Evolutionary conservation across 2,329 filamentous ascomycete genomes (phyloP).

Genomic region (Exophiala bonariae): DNA sequence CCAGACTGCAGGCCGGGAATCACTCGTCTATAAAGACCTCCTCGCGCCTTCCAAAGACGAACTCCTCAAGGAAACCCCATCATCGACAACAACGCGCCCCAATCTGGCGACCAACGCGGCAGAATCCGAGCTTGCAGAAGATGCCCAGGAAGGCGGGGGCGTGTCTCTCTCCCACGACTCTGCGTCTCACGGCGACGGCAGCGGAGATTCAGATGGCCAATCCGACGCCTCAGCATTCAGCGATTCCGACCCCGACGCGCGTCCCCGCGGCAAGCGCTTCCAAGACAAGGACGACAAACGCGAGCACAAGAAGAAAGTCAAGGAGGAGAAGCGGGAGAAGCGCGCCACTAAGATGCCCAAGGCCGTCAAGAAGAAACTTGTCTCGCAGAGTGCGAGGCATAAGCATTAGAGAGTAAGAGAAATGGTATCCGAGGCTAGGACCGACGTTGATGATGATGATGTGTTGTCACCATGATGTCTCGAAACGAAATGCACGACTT

Average conservation of each 20-base stretch:
- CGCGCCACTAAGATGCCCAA: slow-evolving; percentile 96
- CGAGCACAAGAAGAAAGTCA: slow-evolving; percentile 84
- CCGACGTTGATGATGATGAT: too few species aligned
- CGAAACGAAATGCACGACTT: too few species aligned
- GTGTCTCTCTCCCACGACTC: slow-evolving; percentile 24
- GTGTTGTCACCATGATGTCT: too few species aligned
- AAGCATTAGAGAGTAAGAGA: slow-evolving; percentile 42
- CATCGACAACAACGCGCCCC: neutral
- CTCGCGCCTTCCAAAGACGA: slow-evolving; percentile 55
- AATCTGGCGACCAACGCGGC: too few species aligned
- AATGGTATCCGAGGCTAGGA: too few species aligned
- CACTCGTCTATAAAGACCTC: slow-evolving; percentile 82
- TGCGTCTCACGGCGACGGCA: slow-evolving; percentile 36
- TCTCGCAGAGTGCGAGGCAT: slow-evolving; percentile 62
- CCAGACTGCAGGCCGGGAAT: slow-evolving; percentile 68
- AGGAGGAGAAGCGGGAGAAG: slow-evolving; percentile 93
- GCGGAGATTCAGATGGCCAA: neutral
- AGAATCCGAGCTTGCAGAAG: too few species aligned
- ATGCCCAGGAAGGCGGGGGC: too few species aligned
- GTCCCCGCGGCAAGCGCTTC: slow-evolving; percentile 78
- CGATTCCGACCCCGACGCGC: slow-evolving; percentile 52
- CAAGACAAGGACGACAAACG: slow-evolving; percentile 90
- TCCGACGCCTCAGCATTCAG: slow-evolving; percentile 34
- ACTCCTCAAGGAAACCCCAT: neutral
- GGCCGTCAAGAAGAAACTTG: slow-evolving; percentile 86